Conservation (phyloP, 176 grass and related monocot genomes). For the Themeda triandra region DNA sequence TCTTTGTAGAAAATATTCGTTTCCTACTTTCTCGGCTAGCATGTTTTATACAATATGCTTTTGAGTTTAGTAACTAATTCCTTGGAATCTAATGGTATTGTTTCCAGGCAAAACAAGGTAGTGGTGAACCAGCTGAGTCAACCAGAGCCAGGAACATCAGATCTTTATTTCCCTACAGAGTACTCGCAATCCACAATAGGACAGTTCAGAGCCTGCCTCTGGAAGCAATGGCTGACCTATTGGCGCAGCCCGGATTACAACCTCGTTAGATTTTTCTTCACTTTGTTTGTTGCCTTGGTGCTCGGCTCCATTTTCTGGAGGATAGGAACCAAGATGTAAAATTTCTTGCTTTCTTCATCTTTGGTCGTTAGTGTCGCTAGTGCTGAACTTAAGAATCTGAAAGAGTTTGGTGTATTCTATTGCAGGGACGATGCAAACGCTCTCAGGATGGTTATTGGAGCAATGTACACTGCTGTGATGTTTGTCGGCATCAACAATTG, state of each 20-base stretch:
- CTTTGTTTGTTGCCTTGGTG: slow-evolving; percentile 91
- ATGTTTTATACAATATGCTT: neutral
- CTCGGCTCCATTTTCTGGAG: slow-evolving; percentile 93
- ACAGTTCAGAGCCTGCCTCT: slow-evolving; percentile 95
- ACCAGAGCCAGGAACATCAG: slow-evolving; percentile 57
- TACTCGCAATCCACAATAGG: slow-evolving; percentile 57
- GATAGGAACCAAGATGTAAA: slow-evolving; percentile 77
- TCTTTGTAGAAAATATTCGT: neutral
- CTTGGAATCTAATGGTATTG: slow-evolving; percentile 8
- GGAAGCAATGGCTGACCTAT: slow-evolving; percentile 93
- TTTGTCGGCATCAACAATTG: slow-evolving; percentile 94
- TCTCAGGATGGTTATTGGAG: slow-evolving; percentile 85
- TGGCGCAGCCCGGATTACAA: slow-evolving; percentile 99
- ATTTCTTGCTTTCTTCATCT: slow-evolving; percentile 3
- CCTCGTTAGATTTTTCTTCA: slow-evolving; percentile 91
- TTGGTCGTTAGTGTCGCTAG: neutral
- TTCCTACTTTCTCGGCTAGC: neutral
- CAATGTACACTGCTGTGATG: slow-evolving; percentile 90
- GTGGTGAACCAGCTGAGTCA: slow-evolving; percentile 64
- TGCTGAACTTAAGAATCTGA: slow-evolving; percentile 16
- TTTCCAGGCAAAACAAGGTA: slow-evolving; percentile 75
- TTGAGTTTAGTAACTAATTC: slow-evolving; percentile 24
- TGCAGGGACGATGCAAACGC: slow-evolving; percentile 67
- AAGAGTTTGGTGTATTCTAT: slow-evolving; percentile 21
- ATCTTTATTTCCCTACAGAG: slow-evolving; percentile 87